Percentiles rank a stretch among this genome's conserved stretches.
Evolutionary conservation across 345 rosid species (phyloP).

Genomic region (Citrus mangshanensis): DNA sequence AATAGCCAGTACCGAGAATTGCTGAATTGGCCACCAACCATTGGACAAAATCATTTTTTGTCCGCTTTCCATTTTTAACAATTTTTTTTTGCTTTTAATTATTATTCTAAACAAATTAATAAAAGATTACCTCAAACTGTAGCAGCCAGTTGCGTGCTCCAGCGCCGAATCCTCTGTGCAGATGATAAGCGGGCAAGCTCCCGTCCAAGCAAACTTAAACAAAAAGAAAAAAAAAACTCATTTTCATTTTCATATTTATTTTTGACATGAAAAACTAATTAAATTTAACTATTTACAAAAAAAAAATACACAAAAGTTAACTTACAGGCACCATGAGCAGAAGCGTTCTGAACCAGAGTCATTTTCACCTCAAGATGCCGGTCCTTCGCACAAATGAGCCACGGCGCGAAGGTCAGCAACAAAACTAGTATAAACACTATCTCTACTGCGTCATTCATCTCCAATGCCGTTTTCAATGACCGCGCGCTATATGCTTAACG

Average conservation of each 20-base stretch:
- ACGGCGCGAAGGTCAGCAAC: constrained; percentile 8
- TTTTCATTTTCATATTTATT: not conserved
- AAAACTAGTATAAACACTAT: constrained; percentile 16
- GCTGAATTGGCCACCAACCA: not conserved
- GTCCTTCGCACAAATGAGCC: constrained; percentile 26
- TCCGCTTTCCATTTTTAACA: not conserved
- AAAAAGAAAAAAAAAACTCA: not conserved
- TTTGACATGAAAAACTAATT: not conserved
- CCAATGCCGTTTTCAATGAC: not conserved
- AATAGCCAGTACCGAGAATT: not conserved
- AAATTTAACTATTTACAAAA: not conserved
- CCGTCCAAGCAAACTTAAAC: constrained; percentile 84
- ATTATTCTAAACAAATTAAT: no score
- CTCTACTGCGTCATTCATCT: not conserved
- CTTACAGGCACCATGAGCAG: constrained; percentile 69
- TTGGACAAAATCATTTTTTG: not conserved
- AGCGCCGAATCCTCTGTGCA: constrained; percentile 76
- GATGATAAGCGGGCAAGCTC: constrained; percentile 88
- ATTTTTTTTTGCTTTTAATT: no score
- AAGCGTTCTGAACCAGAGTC: constrained; percentile 70
- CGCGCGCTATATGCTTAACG: not conserved
- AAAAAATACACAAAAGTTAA: constrained; percentile 22
- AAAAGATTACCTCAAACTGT: constrained; percentile 73
- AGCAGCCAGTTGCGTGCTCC: constrained; percentile 81
- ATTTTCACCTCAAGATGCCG: constrained; percentile 46